A percentile compares a stretch with the other conserved stretches of the same genome.
phyloP scores from a whole-genome alignment of 805 yeast species.

The Saccharomycopsis sp. region DNA sequence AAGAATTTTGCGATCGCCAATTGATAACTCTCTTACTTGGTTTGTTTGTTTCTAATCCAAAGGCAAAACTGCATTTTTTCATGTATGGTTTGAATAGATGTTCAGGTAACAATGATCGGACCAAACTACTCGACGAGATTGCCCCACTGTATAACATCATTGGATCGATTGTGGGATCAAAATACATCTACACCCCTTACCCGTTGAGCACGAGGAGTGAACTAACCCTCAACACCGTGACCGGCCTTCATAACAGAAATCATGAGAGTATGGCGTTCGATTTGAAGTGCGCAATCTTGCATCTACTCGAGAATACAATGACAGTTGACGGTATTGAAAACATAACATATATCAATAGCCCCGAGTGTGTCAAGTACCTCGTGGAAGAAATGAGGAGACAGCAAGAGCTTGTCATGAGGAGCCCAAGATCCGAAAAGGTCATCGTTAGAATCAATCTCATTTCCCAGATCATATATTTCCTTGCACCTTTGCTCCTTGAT shows the following conservation, averaged over 20 bases:
- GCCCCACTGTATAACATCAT: slow-evolving; percentile 29
- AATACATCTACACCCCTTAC: slow-evolving; percentile 9
- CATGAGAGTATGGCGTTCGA: slow-evolving; percentile 39
- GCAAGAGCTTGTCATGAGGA: slow-evolving; percentile 37
- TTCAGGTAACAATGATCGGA: slow-evolving; percentile 42
- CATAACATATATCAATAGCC: slow-evolving; percentile 7
- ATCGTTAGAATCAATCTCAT: slow-evolving; percentile 33
- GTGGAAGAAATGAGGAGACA: slow-evolving; percentile 26
- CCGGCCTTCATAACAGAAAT: slow-evolving; percentile 24
- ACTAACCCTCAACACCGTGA: not conserved
- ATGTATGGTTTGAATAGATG: slow-evolving; percentile 47
- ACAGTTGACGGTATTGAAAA: slow-evolving; percentile 16
- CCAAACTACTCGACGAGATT: slow-evolving; percentile 33
- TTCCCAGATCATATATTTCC: slow-evolving; percentile 8
- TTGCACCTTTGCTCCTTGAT: slow-evolving; percentile 12
- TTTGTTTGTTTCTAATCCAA: too few relatives aligned
- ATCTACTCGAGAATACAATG: slow-evolving; percentile 38
- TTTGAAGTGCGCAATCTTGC: slow-evolving; percentile 38
- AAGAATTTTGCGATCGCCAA: slow-evolving; percentile 13
- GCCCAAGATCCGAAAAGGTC: slow-evolving; percentile 36
- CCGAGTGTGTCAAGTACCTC: slow-evolving; percentile 10
- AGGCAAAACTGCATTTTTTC: slow-evolving; percentile 33
- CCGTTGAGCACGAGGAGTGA: slow-evolving; percentile 12
- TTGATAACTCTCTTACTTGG: slow-evolving; percentile 29
- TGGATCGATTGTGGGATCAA: slow-evolving; percentile 2